Percentiles rank a stretch among this genome's conserved stretches.
Evolutionary conservation across 164 flowering plant genomes (phyloP).

Genomic region (Magnolia changhungtana): DNA sequence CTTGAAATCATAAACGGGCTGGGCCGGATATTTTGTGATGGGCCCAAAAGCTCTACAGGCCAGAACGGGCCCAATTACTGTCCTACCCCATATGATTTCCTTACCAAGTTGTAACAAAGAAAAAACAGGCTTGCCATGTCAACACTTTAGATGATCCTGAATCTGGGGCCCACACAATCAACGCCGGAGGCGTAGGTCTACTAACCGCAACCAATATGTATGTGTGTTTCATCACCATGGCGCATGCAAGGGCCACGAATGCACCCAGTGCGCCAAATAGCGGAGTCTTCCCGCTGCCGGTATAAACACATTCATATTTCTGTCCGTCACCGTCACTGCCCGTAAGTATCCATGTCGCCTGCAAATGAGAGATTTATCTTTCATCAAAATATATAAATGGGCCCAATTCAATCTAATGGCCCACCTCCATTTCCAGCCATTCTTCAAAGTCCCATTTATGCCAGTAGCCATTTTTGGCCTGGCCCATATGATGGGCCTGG

Average conservation of each 20-base stretch:
- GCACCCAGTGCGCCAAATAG: constrained; percentile 54
- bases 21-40: too few species aligned
- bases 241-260: constrained; percentile 55
- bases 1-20: too few species aligned
- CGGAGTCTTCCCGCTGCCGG: constrained; percentile 66
- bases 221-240: constrained; percentile 61
- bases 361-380: background rate
- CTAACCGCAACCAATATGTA: constrained; percentile 59
- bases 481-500: too few species aligned
- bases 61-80: too few species aligned
- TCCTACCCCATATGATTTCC: background rate
- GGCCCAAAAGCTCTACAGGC: too few species aligned
- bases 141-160: constrained; percentile 33
- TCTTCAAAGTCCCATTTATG: background rate
- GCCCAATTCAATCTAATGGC: background rate
- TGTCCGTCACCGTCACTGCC: constrained; percentile 18
- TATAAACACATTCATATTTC: constrained; percentile 52
- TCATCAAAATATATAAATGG: too few species aligned
- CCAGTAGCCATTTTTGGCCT: too few species aligned
- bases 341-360: constrained; percentile 52
- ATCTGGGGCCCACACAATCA: constrained; percentile 44
- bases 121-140: constrained; percentile 61
- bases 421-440: background rate
- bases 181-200: constrained; percentile 38
- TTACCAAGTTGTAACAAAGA: constrained; percentile 73